Conservation (phyloP, 306 rosid species). For the Betula pendula region DNA sequence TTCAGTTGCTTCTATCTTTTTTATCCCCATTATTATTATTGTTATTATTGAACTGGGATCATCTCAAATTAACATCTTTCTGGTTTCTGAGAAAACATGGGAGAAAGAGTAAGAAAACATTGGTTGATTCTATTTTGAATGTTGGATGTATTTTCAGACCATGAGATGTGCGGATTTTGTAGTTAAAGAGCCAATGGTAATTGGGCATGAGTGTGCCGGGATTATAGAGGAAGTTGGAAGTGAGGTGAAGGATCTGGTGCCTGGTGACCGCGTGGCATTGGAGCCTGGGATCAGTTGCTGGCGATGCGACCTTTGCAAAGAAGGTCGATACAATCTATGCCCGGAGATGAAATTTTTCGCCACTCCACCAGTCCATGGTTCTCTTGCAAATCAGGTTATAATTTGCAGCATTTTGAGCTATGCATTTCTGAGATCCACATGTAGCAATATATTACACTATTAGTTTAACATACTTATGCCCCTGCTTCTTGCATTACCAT, state of each 20-base stretch:
- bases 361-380: constrained; percentile 87
- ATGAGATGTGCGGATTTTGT: constrained; percentile 73
- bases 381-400: constrained; percentile 86
- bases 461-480: not conserved
- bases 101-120: not conserved
- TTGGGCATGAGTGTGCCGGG: constrained; percentile 98
- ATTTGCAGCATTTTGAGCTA: constrained; percentile 11
- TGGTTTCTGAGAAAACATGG: constrained; percentile 2
- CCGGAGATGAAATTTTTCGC: constrained; percentile 91
- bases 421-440: not conserved
- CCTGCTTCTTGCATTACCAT: not conserved
- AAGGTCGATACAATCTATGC: constrained; percentile 83
- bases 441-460: not conserved
- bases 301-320: constrained; percentile 72
- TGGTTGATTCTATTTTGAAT: constrained; percentile 3
- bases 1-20: not conserved
- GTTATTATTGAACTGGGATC: not conserved
- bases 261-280: constrained; percentile 78
- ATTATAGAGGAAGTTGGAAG: constrained; percentile 76
- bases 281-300: constrained; percentile 93
- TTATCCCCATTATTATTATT: not conserved
- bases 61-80: not conserved
- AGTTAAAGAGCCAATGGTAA: constrained; percentile 88
- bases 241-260: constrained; percentile 53
- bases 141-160: constrained; percentile 45